Conservation (phyloP, 2,329 filamentous ascomycete genomes). For the Ophiobolus disseminans region DNA sequence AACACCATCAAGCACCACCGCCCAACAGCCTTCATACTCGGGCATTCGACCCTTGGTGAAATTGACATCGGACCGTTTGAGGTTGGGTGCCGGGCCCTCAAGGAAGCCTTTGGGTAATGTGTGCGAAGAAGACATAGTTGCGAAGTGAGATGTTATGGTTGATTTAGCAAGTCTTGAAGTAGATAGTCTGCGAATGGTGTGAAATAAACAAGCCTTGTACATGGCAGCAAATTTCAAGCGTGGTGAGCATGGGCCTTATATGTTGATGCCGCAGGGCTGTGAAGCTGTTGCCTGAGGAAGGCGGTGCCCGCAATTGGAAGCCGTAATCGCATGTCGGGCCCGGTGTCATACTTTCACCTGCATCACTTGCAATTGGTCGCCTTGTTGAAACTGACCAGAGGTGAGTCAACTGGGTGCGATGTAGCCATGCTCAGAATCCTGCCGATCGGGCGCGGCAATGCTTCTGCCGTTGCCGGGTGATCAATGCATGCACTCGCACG, state of each 20-base stretch:
- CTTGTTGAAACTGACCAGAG: too few species aligned
- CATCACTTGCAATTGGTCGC: too few species aligned
- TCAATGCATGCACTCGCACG: too few species aligned
- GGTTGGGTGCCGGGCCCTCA: conserved; percentile 52
- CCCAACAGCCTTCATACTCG: conserved; percentile 63
- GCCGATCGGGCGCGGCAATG: too few species aligned
- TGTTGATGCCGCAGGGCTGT: conserved; percentile 7
- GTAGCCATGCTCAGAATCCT: too few species aligned
- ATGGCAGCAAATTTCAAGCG: neutral
- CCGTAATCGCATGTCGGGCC: too few species aligned
- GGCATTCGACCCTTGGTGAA: conserved; percentile 58
- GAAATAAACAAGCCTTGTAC: neutral
- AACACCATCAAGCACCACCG: conserved; percentile 69
- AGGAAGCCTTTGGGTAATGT: conserved; percentile 59
- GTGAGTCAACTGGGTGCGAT: too few species aligned
- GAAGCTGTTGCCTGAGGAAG: conserved; percentile 23
- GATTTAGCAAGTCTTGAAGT: neutral
- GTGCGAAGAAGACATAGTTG: conserved; percentile 42
- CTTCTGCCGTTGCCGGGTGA: too few species aligned
- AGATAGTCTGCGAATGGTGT: neutral
- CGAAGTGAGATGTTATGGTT: conserved; percentile 1
- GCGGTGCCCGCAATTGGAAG: neutral
- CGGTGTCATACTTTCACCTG: too few species aligned
- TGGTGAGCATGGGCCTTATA: conserved; percentile 1
- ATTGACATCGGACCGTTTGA: conserved; percentile 60